Percentiles rank a stretch among this genome's conserved stretches.
These are phyloP conservation scores for Anthracocystis panici-leucophaei DNA, from an alignment of 1,284 basidiomycete species.

Conservation along the genomic window DNA sequence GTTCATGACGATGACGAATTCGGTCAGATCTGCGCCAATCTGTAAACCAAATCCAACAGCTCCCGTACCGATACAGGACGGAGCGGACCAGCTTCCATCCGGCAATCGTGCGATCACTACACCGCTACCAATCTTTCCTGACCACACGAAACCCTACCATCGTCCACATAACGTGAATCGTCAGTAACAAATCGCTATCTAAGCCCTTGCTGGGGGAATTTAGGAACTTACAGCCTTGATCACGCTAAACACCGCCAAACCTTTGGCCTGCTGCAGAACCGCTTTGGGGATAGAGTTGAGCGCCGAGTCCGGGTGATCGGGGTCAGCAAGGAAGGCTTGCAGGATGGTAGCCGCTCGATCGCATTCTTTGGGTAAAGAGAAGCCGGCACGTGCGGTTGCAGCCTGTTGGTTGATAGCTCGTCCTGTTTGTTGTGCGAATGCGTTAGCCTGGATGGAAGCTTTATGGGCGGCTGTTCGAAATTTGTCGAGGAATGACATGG, in stretches of 20 bases:
- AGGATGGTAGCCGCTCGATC: constrained; percentile 91
- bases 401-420: constrained; percentile 59
- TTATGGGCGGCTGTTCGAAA: constrained; percentile 83
- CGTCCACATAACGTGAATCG: background rate
- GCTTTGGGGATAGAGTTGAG: constrained; percentile 95
- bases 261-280: constrained; percentile 85
- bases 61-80: constrained; percentile 96
- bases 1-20: constrained; percentile 88
- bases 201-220: background rate
- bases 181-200: background rate
- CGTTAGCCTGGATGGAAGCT: constrained; percentile 73
- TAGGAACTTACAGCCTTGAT: constrained; percentile 72
- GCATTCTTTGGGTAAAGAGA: constrained; percentile 68
- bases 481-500: constrained; percentile 78
- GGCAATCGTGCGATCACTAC: constrained; percentile 92
- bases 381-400: constrained; percentile 61
- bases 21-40: constrained; percentile 77
- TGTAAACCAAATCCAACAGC: constrained; percentile 90
- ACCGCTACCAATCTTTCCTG: constrained; percentile 93
- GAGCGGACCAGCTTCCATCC: constrained; percentile 97
- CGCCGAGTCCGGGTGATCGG: constrained; percentile 86
- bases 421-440: constrained; percentile 62
- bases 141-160: constrained; percentile 85
- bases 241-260: constrained; percentile 92
- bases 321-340: constrained; percentile 90